Conservation (phyloP, 208 protist genomes). For the Naegleria lovaniensis region DNA sequence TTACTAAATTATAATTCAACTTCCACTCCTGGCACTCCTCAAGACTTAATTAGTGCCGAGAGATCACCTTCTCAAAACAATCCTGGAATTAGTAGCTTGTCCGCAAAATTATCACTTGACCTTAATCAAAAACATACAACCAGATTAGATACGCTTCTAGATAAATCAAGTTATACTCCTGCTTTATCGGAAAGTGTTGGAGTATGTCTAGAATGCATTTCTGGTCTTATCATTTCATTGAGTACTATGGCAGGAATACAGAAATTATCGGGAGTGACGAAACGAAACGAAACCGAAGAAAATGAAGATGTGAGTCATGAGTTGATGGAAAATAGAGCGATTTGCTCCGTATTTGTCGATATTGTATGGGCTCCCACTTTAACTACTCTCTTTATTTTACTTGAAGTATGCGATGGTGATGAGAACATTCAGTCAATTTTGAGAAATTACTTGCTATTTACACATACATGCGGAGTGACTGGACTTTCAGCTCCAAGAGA, state of each 20-base stretch:
- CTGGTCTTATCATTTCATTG: not conserved
- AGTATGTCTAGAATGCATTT: not conserved
- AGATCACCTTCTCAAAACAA: not conserved
- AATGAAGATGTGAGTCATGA: not conserved
- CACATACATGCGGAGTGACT: slow-evolving; percentile 26
- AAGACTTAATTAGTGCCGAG: not conserved
- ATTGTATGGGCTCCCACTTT: slow-evolving; percentile 26
- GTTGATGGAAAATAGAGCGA: slow-evolving; percentile 9
- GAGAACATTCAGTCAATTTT: slow-evolving; percentile 32
- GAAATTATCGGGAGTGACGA: not conserved
- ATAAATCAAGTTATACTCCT: not conserved
- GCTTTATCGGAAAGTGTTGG: not conserved
- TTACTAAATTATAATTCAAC: not conserved
- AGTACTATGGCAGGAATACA: not conserved
- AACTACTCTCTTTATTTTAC: not conserved
- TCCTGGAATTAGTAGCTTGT: not conserved
- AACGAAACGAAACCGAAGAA: not conserved
- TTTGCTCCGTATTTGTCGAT: slow-evolving; percentile 4
- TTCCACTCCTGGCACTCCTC: not conserved
- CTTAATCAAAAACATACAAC: not conserved
- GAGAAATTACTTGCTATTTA: slow-evolving; percentile 26
- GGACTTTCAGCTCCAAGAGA: slow-evolving; percentile 20
- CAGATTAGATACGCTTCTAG: not conserved
- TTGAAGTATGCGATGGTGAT: slow-evolving; percentile 26
- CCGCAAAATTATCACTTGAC: not conserved